phyloP scores from a whole-genome alignment of 495 filamentous ascomycete species.

The Delitschia confertaspora region DNA sequence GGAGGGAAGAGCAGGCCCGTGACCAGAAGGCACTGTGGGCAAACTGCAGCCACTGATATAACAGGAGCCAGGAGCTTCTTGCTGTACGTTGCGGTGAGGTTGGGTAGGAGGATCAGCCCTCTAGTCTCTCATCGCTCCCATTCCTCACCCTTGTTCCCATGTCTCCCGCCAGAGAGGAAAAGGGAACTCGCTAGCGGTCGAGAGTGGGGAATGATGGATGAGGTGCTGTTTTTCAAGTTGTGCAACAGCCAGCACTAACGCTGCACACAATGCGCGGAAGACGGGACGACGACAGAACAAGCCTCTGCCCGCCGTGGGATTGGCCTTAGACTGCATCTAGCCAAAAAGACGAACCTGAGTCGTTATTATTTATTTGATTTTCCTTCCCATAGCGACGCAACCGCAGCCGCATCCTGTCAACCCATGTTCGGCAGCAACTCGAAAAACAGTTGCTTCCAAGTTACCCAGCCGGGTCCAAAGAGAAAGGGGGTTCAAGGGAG shows the following conservation, averaged over 20 bases:
- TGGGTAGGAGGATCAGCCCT: conserved; percentile 14
- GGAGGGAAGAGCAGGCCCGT: conserved; percentile 21
- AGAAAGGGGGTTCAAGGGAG: neutral
- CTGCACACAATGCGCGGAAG: conserved; percentile 25
- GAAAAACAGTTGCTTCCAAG: neutral
- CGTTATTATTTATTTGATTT: neutral
- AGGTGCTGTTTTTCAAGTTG: conserved; percentile 1
- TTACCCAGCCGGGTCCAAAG: neutral
- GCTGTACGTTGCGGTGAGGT: conserved; percentile 14
- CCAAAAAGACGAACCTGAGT: neutral
- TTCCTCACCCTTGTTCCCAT: conserved; percentile 7
- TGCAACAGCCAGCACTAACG: conserved; percentile 5
- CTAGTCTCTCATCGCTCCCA: conserved; percentile 4
- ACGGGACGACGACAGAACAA: conserved; percentile 10
- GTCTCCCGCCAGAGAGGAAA: conserved; percentile 17
- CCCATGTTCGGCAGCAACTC: neutral
- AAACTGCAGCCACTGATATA: conserved; percentile 20
- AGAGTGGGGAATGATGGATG: neutral
- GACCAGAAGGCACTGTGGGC: conserved; percentile 9
- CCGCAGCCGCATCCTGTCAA: conserved; percentile 17
- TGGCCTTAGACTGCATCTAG: neutral
- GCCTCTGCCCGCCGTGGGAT: neutral
- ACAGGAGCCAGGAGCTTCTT: too few species aligned
- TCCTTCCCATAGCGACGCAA: conserved; percentile 10
- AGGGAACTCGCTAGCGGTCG: conserved; percentile 2